A percentile compares a stretch with the other conserved stretches of the same genome.
phyloP scores from a whole-genome alignment of 2,329 filamentous ascomycete genomes.

The Penicillium sp. region DNA sequence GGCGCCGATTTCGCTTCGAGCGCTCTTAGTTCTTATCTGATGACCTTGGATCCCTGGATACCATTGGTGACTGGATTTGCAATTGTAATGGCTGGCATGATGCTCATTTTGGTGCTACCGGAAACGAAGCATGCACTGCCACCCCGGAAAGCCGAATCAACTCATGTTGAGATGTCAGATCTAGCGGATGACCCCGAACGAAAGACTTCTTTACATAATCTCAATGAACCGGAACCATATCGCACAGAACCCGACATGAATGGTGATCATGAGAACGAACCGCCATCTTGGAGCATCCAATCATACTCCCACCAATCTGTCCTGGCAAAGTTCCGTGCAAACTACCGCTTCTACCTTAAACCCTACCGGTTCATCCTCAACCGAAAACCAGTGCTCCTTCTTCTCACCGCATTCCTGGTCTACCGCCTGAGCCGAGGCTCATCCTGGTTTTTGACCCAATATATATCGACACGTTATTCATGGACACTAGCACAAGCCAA shows the following conservation, averaged over 20 bases:
- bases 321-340: slow-evolving; percentile 16
- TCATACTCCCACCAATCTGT: slow-evolving; percentile 16
- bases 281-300: slow-evolving; percentile 18
- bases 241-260: slow-evolving; percentile 22
- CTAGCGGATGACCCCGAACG: slow-evolving; percentile 21
- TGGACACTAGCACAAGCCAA: slow-evolving; percentile 50
- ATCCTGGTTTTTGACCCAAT: slow-evolving; percentile 51
- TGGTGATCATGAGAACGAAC: slow-evolving; percentile 15
- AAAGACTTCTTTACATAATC: slow-evolving; percentile 12
- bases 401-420: slow-evolving; percentile 49
- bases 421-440: slow-evolving; percentile 51
- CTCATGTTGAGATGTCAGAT: slow-evolving; percentile 34
- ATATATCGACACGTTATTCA: slow-evolving; percentile 52
- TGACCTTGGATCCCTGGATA: slow-evolving; percentile 43
- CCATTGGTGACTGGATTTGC: slow-evolving; percentile 40
- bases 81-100: slow-evolving; percentile 35
- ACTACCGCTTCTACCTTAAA: slow-evolving; percentile 30
- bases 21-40: slow-evolving; percentile 42
- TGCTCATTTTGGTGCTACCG: slow-evolving; percentile 37
- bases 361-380: slow-evolving; percentile 45
- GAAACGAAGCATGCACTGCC: slow-evolving; percentile 41
- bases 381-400: slow-evolving; percentile 43
- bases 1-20: slow-evolving; percentile 42
- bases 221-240: slow-evolving; percentile 12
- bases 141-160: slow-evolving; percentile 8